Evolutionary conservation across 441 rosid species (phyloP), one percentile per base, ranked within the genome.

Genomic region (Daphne laureola): DNA sequence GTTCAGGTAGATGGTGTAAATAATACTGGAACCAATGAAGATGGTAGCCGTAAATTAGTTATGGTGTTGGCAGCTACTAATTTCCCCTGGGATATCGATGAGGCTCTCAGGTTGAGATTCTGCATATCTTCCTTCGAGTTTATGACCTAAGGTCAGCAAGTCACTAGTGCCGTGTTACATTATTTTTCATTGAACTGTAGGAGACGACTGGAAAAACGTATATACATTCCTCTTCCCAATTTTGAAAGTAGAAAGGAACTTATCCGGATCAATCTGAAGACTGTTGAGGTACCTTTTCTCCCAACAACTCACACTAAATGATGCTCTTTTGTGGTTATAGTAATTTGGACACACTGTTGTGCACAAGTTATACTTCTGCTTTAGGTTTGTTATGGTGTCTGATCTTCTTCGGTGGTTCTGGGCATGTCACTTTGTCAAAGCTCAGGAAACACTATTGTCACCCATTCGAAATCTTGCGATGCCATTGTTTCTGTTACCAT

Each of bases 1-100:
- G 99, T 93, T 82, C 99, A 93, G 83, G 96, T 93, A 44, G 99
- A 93, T 73, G 99, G 97, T 58, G 99, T 93, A 59, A 93, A 77
- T 78, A 82, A 82, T 65, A 77, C 84, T 56, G 74, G 81, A 14
- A 87, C 90, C 27, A 81, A 78, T 64, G 99, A 93, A 79, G 97
- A 90, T 61, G 99, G 99, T 36, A 90, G 83, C 67, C 80, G 87
- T 55, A 93, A 93, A 72, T 83, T 93, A 63, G 99, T 93, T 57
- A 90, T 93, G 99, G 99, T 93, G 57, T 76, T 93, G 70, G 97
- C 97, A 31, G 97, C 99, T 46, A 93, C 99, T 58, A 93, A 93
- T 75, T 93, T 93, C 64, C 99, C 99, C 2, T 93, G 99, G 97
- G 97, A 93, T 83, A 90, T 90, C 67, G 99, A 93, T 47, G 95